Conservation (phyloP, 768 basidiomycete genomes). For the Psilocybe tampanensis region DNA sequence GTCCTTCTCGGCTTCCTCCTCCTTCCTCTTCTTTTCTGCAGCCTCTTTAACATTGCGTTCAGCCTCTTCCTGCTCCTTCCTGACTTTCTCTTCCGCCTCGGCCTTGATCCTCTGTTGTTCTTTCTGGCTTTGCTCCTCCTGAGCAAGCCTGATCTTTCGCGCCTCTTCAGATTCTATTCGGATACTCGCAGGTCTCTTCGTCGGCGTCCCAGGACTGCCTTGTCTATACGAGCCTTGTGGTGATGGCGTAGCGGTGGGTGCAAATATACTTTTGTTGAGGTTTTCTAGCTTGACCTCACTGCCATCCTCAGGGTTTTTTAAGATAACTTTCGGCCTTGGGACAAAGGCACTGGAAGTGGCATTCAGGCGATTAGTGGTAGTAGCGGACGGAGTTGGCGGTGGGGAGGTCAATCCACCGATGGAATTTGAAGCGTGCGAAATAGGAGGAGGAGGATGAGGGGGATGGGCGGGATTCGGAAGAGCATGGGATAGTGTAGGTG, state of each 20-base stretch:
- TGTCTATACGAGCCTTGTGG: constrained; percentile 36
- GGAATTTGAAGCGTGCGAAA: constrained; percentile 46
- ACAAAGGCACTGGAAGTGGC: constrained; percentile 69
- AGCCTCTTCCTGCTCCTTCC: constrained; percentile 43
- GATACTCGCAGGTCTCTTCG: constrained; percentile 42
- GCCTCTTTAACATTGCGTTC: constrained; percentile 44
- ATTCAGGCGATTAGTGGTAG: constrained; percentile 54
- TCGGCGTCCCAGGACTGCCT: constrained; percentile 41
- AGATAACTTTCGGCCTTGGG: constrained; percentile 54
- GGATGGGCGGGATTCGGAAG: constrained; percentile 46
- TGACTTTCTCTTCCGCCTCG: constrained; percentile 45
- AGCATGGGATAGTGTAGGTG: constrained; percentile 69
- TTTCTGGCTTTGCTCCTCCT: constrained; percentile 51
- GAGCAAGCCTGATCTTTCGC: constrained; percentile 44
- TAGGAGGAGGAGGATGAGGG: constrained; percentile 50
- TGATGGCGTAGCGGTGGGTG: constrained; percentile 39
- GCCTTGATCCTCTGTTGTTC: constrained; percentile 41
- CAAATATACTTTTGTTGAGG: constrained; percentile 44
- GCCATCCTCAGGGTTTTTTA: constrained; percentile 64
- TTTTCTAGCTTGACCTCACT: constrained; percentile 61
- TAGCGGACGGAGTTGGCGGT: constrained; percentile 65
- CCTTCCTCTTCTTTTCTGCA: constrained; percentile 37
- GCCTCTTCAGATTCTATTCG: constrained; percentile 66
- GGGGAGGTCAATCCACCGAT: constrained; percentile 59
- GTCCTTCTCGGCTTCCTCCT: constrained; percentile 31